These are phyloP conservation scores for Pseudofabraea citricarpa DNA, from an alignment of 2,329 filamentous ascomycete genomes.

Conservation along the genomic window DNA sequence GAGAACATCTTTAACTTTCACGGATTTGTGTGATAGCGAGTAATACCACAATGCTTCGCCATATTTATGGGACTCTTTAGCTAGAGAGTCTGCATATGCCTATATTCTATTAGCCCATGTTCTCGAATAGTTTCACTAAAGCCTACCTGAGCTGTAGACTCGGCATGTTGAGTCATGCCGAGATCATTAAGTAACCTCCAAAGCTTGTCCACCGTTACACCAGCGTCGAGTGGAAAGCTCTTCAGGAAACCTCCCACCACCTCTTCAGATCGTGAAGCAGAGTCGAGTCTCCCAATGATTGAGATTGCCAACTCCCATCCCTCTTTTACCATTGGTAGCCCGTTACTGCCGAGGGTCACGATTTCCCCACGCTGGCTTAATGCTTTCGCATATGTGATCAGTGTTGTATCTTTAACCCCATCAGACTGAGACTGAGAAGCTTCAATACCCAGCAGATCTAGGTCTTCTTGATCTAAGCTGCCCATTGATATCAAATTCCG, in stretches of 20 bases:
- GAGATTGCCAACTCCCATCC: conserved; percentile 90
- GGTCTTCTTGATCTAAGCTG: conserved; percentile 74
- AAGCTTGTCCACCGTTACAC: conserved; percentile 73
- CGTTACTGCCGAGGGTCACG: conserved; percentile 11
- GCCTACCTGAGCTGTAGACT: conserved; percentile 74
- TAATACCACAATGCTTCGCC: conserved; percentile 89
- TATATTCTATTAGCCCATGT: conserved; percentile 34
- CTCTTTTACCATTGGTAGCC: conserved; percentile 42
- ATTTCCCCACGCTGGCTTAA: conserved; percentile 48
- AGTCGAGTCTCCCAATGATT: conserved; percentile 76
- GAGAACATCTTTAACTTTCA: conserved; percentile 79
- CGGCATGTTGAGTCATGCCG: conserved; percentile 72
- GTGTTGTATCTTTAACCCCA: conserved; percentile 72
- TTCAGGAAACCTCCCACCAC: conserved; percentile 69
- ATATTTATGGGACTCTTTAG: conserved; percentile 68
- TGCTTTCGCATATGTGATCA: conserved; percentile 70
- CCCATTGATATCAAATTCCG: conserved; percentile 48
- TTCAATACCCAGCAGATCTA: conserved; percentile 71
- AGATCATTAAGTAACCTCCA: conserved; percentile 74
- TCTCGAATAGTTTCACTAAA: not conserved
- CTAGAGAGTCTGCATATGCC: conserved; percentile 78
- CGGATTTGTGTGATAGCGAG: conserved; percentile 71
- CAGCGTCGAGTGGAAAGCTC: conserved; percentile 66
- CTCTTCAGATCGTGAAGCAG: conserved; percentile 63
- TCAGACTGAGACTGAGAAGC: conserved; percentile 53